A percentile compares a stretch with the other conserved stretches of the same genome.
These are phyloP conservation scores for Pilobolus umbonatus DNA, from an alignment of 192 early-diverging fungal genomes.

Conservation along the genomic window DNA sequence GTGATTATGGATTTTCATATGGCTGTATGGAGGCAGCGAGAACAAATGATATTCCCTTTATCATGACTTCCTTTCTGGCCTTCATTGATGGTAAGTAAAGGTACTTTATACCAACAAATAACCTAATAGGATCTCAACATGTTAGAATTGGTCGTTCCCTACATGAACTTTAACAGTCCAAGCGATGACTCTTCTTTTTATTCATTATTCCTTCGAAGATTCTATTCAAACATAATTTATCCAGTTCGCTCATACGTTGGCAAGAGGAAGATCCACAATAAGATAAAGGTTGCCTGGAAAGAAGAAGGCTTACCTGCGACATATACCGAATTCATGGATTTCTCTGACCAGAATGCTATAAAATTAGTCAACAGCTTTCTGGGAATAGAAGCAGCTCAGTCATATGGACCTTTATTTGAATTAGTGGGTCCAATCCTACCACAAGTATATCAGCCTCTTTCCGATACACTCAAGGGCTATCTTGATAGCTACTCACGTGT, in stretches of 20 bases:
- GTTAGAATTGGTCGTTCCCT: neutral
- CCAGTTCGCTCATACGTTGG: too few relatives aligned
- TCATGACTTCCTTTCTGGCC: slow-evolving; percentile 17
- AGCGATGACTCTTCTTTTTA: neutral
- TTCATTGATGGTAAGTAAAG: slow-evolving; percentile 4
- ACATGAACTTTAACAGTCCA: neutral
- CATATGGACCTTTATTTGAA: slow-evolving; percentile 23
- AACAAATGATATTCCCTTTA: slow-evolving; percentile 13
- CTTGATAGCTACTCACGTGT: slow-evolving; percentile 14
- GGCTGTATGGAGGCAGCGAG: slow-evolving; percentile 13
- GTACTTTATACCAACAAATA: neutral
- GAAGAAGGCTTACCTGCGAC: neutral
- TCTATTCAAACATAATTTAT: neutral
- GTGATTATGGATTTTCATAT: slow-evolving; percentile 3
- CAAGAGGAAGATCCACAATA: neutral
- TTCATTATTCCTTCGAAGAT: neutral
- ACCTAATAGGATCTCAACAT: neutral
- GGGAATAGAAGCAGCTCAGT: slow-evolving; percentile 21
- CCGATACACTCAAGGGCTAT: neutral
- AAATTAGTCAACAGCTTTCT: slow-evolving; percentile 27
- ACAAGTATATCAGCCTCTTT: slow-evolving; percentile 13
- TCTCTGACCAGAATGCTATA: neutral
- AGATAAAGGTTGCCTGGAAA: neutral
- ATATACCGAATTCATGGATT: neutral
- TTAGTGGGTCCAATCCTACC: slow-evolving; percentile 34